Base-by-base conservation (phyloP, 257 asterid genomes). In the Agastache rugosa region DNA sequence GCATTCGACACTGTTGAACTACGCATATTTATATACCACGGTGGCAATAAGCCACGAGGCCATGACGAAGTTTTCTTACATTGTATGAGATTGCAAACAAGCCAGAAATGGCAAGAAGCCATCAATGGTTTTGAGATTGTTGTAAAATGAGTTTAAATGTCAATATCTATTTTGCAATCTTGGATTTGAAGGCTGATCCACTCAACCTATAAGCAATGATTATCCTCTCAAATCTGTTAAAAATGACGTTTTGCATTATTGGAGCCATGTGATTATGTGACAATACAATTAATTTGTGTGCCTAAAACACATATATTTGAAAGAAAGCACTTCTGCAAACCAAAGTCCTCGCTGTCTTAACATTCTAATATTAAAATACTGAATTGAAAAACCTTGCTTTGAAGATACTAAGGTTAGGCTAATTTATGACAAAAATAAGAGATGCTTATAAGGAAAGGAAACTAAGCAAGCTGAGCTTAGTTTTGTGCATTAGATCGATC, bases 111-210 rank as follows among this genome's bases (percentile, higher is more conserved):
- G 74, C 69, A 75, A n/a, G 14, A 63, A 47, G 16, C 17, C 61
- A 71, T 63, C 71, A 34, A 47, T 71, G 45, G 9, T 37, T 29
- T 17, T 44, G 48, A 48, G 42, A 41, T 44, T 16, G 16, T 22
- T 45, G 51, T 31, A 47, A 67, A 35, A 60, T 75, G 15, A 39
- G 77, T 59, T 72, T 56, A 25, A 53, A 68, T 73, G 73, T 56
- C 73, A 73, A 42, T 76, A 16, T 69, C 82, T 48, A 66, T 62
- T 68, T 54, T 11, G 44, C 53, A 72, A 63, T 73, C 54, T 79
- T 73, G 78, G 82, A 72, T 64, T 61, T 25, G 44, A 69, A 76
- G 72, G 77, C 41, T 73, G 56, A 41, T 68, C 68, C 67, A 8
- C 63, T 78, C 58, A 51, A 72, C 70, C 63, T 35, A 39, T 25